Conservation (phyloP, 1,284 basidiomycete species). For the Ustilago loliicola region DNA sequence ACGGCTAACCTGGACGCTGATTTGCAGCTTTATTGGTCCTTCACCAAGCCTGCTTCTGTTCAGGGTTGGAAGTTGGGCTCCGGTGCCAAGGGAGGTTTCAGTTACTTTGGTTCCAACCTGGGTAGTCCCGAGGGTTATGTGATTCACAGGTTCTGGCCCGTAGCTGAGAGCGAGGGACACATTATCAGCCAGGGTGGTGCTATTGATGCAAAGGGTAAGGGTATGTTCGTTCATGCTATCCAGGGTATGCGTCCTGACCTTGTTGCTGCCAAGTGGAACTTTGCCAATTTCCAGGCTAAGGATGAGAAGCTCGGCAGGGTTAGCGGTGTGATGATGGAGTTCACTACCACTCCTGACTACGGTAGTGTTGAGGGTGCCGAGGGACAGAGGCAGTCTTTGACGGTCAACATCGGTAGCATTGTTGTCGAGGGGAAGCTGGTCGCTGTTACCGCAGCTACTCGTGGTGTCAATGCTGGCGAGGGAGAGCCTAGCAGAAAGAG, state of each 20-base stretch:
- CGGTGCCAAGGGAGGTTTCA: slow-evolving; percentile 87
- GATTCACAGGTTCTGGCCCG: slow-evolving; percentile 67
- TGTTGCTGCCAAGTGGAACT: slow-evolving; percentile 95
- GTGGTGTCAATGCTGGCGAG: slow-evolving; percentile 65
- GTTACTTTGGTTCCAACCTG: slow-evolving; percentile 80
- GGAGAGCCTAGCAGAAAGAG: slow-evolving; percentile 73
- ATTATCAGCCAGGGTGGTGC: slow-evolving; percentile 80
- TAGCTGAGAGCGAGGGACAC: slow-evolving; percentile 77
- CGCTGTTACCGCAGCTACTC: slow-evolving; percentile 74
- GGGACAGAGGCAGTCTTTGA: slow-evolving; percentile 45
- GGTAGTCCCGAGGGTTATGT: slow-evolving; percentile 62
- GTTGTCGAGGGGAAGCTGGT: slow-evolving; percentile 83
- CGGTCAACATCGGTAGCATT: slow-evolving; percentile 85
- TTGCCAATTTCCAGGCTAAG: slow-evolving; percentile 81
- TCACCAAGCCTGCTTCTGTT: slow-evolving; percentile 78
- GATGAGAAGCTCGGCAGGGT: slow-evolving; percentile 76
- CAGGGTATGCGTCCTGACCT: slow-evolving; percentile 98
- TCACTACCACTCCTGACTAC: slow-evolving; percentile 77
- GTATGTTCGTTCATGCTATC: slow-evolving; percentile 95
- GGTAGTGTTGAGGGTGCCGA: slow-evolving; percentile 39
- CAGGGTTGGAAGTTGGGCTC: slow-evolving; percentile 93
- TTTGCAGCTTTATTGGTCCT: slow-evolving; percentile 83
- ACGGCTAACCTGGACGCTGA: slow-evolving; percentile 83
- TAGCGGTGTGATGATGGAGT: slow-evolving; percentile 89
- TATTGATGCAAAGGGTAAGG: slow-evolving; percentile 79